Percentiles rank a stretch among this genome's conserved stretches.
These are phyloP conservation scores for Auriscalpium microsporum DNA, from an alignment of 768 basidiomycete genomes.

Conservation along the genomic window DNA sequence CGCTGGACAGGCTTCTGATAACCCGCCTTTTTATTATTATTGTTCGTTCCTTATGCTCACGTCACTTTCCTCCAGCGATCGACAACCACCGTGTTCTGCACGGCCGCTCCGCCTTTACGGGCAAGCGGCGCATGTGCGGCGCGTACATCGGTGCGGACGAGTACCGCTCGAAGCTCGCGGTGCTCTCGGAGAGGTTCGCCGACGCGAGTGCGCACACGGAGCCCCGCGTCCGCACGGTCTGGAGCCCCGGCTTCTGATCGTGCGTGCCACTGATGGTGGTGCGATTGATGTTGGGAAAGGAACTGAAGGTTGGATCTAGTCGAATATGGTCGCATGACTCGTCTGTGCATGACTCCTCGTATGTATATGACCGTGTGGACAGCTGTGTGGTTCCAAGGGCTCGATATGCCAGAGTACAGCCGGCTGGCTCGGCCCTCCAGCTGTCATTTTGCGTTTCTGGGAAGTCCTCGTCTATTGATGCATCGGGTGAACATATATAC, in stretches of 20 bases:
- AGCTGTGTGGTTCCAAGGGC: too few species aligned
- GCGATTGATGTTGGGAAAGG: too few species aligned
- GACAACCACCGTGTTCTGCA: slow-evolving; percentile 94
- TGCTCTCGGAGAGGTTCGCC: slow-evolving; percentile 53
- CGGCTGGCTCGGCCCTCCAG: too few species aligned
- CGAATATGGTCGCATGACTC: too few species aligned
- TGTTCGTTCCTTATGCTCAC: neutral
- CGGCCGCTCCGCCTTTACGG: slow-evolving; percentile 85
- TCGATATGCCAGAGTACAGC: too few species aligned
- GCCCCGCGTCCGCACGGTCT: slow-evolving; percentile 12
- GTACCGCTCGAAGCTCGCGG: slow-evolving; percentile 69
- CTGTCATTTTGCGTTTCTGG: too few species aligned
- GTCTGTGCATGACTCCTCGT: too few species aligned
- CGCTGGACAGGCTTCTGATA: neutral
- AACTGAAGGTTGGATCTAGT: too few species aligned
- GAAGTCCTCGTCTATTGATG: too few species aligned
- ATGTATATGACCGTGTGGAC: too few species aligned
- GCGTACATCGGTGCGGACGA: slow-evolving; percentile 93
- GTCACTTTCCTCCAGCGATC: slow-evolving; percentile 41
- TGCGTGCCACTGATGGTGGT: too few species aligned
- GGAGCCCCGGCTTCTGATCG: slow-evolving; percentile 15
- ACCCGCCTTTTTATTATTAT: neutral
- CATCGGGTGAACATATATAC: too few species aligned
- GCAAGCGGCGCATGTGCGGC: slow-evolving; percentile 88
- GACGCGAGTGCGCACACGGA: slow-evolving; percentile 9